These are phyloP conservation scores for Aethionema arabicum DNA, from an alignment of 345 rosid genomes.

Conservation along the genomic window DNA sequence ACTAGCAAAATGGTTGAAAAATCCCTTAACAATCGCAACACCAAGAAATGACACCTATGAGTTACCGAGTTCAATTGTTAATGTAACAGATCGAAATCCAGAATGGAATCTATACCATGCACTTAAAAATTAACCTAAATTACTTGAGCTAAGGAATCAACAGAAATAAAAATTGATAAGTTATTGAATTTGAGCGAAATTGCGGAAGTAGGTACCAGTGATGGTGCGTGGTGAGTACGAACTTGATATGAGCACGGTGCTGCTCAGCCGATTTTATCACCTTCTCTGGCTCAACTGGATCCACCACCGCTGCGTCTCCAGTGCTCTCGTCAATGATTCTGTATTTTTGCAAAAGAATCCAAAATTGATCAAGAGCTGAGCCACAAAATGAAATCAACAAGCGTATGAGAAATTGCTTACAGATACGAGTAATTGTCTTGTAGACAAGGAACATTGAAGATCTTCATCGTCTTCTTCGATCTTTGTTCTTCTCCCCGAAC, in stretches of 20 bases:
- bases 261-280: slow-evolving; percentile 51
- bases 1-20: background rate
- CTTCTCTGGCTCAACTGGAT: slow-evolving; percentile 88
- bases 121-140: background rate
- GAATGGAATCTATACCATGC: too few species aligned
- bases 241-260: slow-evolving; percentile 51
- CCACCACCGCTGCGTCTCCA: slow-evolving; percentile 89
- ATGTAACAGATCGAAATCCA: background rate
- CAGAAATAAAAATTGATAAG: slow-evolving; percentile 4
- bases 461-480: slow-evolving; percentile 48
- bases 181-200: background rate
- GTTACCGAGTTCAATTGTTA: background rate
- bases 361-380: slow-evolving; percentile 3
- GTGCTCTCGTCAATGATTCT: slow-evolving; percentile 80
- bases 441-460: slow-evolving; percentile 69
- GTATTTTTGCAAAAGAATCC: background rate
- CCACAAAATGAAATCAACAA: slow-evolving; percentile 2
- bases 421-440: slow-evolving; percentile 90
- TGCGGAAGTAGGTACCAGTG: slow-evolving; percentile 57
- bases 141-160: background rate
- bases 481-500: background rate
- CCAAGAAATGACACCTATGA: background rate
- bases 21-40: too few species aligned
- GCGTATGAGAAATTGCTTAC: slow-evolving; percentile 35
- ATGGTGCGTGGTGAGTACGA: slow-evolving; percentile 89